Base-by-base conservation (phyloP, 495 filamentous ascomycete genomes). In the Talaromyces stipitatus region DNA sequence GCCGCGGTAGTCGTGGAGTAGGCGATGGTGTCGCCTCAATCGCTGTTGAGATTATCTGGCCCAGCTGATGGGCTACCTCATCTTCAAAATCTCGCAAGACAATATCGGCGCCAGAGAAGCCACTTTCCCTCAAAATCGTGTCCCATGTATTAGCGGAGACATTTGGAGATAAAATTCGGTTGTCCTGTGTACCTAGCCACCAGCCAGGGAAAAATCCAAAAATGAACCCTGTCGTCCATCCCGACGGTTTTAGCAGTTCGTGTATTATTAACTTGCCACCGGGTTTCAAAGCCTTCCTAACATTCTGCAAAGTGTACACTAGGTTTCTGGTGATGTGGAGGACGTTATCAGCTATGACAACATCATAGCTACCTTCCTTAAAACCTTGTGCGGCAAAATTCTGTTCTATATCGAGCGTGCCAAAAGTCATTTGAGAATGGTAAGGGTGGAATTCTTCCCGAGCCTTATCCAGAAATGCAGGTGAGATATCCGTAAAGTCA, bases 241-340 rank as follows among this genome's bases (percentile, higher is more conserved):
- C 43, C 68, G 66, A 1, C 70, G 50, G 65, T 30, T 68, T 55
- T 1, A 72, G 75, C 4, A 74, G 56, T 53, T 83, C 79, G 6
- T 73, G 62, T 23, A 82, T 56, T 2, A 82, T 55, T 1, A 83
- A 64, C 47, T 74, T 70, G 3, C 81, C 81, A 26, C 78, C 81
- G 1, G 81, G 61, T 30, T 63, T 66, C n/a, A 69, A 41, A 14
- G 69, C 58, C 29, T 60, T 65, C 2, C 64, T 62, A n/a, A 59
- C 56, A 55, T 72, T 62, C 2, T n/a, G 57, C 32, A 82, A 61
- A 1, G 76, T 65, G 4, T 64, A 9, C 4, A 18, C 47, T 29
- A 29, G 8, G 28, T 29, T 29, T 4, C 28, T 29, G 3, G 28
- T 29, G 8, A 29, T 29, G 8, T 29, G 28, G 8, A 29, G 28